Percentiles rank a stretch among this genome's conserved stretches.
Evolutionary conservation across 148 eudicot species (phyloP).

Genomic region (Euryodendron excelsum): DNA sequence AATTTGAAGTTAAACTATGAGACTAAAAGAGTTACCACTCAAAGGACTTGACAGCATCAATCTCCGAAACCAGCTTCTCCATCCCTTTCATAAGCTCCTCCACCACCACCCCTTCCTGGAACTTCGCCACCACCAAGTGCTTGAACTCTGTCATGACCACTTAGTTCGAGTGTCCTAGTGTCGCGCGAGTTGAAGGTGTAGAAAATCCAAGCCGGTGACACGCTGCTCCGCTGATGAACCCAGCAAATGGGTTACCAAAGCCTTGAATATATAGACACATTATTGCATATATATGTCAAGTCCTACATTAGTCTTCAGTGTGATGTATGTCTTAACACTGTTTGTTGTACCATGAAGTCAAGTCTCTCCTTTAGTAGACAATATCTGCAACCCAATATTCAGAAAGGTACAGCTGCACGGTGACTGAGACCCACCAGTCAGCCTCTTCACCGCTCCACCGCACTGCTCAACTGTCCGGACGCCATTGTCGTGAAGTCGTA

Average conservation of each 20-base stretch:
- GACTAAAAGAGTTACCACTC: no score
- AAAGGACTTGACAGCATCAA: slow-evolving; percentile 65
- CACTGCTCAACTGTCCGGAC: no score
- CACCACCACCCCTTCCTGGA: slow-evolving; percentile 71
- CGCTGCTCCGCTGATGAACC: no score
- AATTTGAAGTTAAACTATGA: no score
- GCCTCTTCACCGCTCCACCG: not conserved
- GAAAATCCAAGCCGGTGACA: no score
- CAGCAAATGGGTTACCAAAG: slow-evolving; percentile 1
- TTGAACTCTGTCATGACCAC: slow-evolving; percentile 77
- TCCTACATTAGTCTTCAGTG: slow-evolving; percentile 4
- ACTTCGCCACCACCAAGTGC: slow-evolving; percentile 88
- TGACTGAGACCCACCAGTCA: slow-evolving; percentile 5
- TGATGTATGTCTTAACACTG: not conserved
- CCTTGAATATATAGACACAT: slow-evolving; percentile 14
- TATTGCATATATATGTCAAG: not conserved
- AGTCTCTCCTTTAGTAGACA: slow-evolving; percentile 30
- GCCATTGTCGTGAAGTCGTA: not conserved
- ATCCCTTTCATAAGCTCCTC: slow-evolving; percentile 69
- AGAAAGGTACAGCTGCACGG: not conserved
- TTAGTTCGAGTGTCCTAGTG: not conserved
- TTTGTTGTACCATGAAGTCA: no score
- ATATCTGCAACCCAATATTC: slow-evolving; percentile 17
- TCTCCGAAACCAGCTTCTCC: slow-evolving; percentile 62
- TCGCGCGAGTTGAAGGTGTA: no score